Evolutionary conservation across 2,329 filamentous ascomycete species (phyloP).

Genomic region (Monosporascus sp.): DNA sequence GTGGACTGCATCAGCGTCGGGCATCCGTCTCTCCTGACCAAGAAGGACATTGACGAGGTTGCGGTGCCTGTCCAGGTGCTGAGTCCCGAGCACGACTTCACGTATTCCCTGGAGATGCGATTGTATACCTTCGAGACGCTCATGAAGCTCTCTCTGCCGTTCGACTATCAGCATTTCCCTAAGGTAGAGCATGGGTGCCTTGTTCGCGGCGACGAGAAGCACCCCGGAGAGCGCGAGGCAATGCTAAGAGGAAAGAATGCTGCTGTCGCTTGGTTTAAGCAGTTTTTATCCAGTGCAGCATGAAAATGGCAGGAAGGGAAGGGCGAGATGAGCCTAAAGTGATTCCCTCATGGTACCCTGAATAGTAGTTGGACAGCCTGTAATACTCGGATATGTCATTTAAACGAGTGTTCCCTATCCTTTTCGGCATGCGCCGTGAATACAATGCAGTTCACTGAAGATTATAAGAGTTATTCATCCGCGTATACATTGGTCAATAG

Average conservation of each 20-base stretch:
- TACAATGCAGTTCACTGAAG: not conserved
- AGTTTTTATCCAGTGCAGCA: constrained; percentile 11
- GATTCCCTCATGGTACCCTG: too few relatives aligned
- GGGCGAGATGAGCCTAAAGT: not conserved
- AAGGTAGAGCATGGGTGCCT: constrained; percentile 42
- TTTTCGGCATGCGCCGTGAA: not conserved
- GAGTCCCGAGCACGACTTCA: constrained; percentile 33
- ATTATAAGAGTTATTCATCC: not conserved
- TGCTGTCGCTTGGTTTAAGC: constrained; percentile 39
- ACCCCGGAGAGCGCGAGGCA: constrained; percentile 35
- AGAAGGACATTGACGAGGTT: constrained; percentile 38
- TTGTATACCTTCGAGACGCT: constrained; percentile 33
- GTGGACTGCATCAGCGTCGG: constrained; percentile 37
- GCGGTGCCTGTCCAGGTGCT: constrained; percentile 40
- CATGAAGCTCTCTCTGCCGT: constrained; percentile 32
- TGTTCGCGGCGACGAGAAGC: constrained; percentile 34
- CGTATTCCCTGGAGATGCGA: constrained; percentile 43
- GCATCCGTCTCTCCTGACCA: constrained; percentile 35
- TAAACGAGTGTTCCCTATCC: not conserved
- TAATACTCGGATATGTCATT: not conserved
- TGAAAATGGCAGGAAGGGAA: not conserved
- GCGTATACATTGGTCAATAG: not conserved
- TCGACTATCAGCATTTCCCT: constrained; percentile 48
- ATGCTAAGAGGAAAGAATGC: constrained; percentile 44
- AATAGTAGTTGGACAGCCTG: not conserved